Evolutionary conservation across 768 basidiomycete species (phyloP), one percentile per base, ranked within the genome.

Genomic region (Clathrus columnatus): DNA sequence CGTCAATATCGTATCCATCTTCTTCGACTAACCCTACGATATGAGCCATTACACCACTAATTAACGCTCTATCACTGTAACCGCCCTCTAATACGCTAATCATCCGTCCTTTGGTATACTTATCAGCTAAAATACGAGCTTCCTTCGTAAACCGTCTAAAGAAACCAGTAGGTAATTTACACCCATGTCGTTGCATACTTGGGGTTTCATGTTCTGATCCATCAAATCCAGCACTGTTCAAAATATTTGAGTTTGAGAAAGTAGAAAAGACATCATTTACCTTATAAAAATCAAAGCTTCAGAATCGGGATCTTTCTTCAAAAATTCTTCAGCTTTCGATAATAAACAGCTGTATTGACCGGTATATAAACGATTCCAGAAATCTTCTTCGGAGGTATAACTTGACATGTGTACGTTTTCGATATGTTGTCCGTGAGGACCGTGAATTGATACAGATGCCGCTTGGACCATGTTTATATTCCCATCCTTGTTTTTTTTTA

Each of bases 81-180:
- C 94, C 95, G 1, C 95, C 95, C 70, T 99, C 95, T 1, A 99
- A 80, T 0, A 97, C 88, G 61, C 90, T 92, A 36, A 98, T 75
- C 5, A 95, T 62, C 42, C 82, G 77, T 0, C 92, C 91, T 1
- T 67, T 63, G 0, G 89, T 82, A 59, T 83, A 83, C 45, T 67
- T 60, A 24, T 85, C 77, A 6, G 86, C 84, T 54, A 99, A 78
- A 0, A 61, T 65, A 51, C 78, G 73, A 0, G 82, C 80, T 61
- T 95, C 91, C 4, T 69, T 74, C 0, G 91, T 83, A 62, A 97
- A 95, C 8, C 81, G 84, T 61, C 85, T 72, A 67, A 87, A 98
- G 68, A 96, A 96, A 0, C 83, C 81, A 0, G 83, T 75, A 0
- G 94, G 94, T 0, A 97, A 91, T 59, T 85, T 86, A n/a, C 92